Evolutionary conservation across 257 asterid species (phyloP).

Genomic region (Salvia miltiorrhiza): DNA sequence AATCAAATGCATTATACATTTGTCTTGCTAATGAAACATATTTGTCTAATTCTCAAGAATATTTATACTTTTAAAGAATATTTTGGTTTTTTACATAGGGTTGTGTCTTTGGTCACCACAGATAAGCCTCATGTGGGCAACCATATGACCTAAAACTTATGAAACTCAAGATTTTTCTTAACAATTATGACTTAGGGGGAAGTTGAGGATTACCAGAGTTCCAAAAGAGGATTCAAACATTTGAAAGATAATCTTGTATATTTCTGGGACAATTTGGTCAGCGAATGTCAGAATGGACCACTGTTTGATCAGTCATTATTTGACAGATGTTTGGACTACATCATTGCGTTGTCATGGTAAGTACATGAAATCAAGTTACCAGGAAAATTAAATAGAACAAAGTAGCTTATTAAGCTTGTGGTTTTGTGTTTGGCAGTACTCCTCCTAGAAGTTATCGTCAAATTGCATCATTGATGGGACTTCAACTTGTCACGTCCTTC

Average conservation of each 20-base stretch:
- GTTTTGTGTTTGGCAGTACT: conserved; percentile 54
- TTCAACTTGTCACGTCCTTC: conserved; percentile 96
- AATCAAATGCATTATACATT: not conserved
- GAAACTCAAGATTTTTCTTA: conserved; percentile 37
- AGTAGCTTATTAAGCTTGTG: conserved; percentile 23
- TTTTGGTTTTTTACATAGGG: not conserved
- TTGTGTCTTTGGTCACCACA: not conserved
- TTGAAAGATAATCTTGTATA: conserved; percentile 83
- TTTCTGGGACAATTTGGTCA: conserved; percentile 85
- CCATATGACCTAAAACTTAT: not conserved
- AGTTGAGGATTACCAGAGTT: conserved; percentile 87
- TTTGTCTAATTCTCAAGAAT: not conserved
- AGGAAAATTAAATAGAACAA: not conserved
- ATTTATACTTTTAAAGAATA: too few relatives aligned
- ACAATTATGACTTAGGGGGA: conserved; percentile 64
- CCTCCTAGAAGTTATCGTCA: conserved; percentile 96
- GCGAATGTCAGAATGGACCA: conserved; percentile 93
- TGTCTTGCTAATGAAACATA: not conserved
- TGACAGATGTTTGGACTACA: conserved; percentile 91
- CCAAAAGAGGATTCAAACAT: conserved; percentile 81
- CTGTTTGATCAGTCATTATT: conserved; percentile 79
- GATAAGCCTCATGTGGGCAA: conserved; percentile 4
- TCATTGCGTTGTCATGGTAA: conserved; percentile 95
- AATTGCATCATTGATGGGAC: conserved; percentile 90
- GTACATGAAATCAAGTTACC: conserved; percentile 23